Conservation (phyloP, 345 rosid species). For the Erucastrum elatum region DNA sequence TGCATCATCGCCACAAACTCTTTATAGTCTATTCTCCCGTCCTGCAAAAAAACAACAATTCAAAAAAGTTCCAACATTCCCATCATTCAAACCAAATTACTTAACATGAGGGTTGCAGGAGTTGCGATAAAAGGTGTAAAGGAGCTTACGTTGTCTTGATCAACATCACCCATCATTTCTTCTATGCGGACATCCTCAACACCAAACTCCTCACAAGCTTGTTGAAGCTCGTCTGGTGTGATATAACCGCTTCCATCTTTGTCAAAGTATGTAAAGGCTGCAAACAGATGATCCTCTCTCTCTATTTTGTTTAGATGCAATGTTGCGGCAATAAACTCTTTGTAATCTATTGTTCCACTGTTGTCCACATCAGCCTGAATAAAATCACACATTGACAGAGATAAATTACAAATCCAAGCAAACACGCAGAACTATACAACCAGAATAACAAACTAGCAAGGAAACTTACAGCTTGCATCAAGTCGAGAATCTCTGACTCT, state of each 20-base stretch:
- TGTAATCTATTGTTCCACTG: slow-evolving; percentile 81
- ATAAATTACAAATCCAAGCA: not conserved
- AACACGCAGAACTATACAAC: not conserved
- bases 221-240: slow-evolving; percentile 88
- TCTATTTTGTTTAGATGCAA: slow-evolving; percentile 83
- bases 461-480: slow-evolving; percentile 85
- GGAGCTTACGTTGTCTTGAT: slow-evolving; percentile 72
- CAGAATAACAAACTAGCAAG: slow-evolving; percentile 1
- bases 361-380: slow-evolving; percentile 85
- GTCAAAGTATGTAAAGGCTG: slow-evolving; percentile 85
- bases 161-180: slow-evolving; percentile 75
- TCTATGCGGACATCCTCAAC: slow-evolving; percentile 68
- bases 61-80: slow-evolving; percentile 7
- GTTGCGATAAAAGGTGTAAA: not conserved
- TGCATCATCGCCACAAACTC: slow-evolving; percentile 92
- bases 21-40: slow-evolving; percentile 78
- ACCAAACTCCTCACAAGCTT: slow-evolving; percentile 85
- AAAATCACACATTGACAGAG: slow-evolving; percentile 20
- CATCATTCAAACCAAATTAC: slow-evolving; percentile 2
- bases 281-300: slow-evolving; percentile 73
- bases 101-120: not conserved
- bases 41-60: slow-evolving; percentile 44
- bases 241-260: slow-evolving; percentile 93
- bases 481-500: slow-evolving; percentile 82
- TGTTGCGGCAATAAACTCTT: slow-evolving; percentile 87